phyloP scores from a whole-genome alignment of 2,329 filamentous ascomycete species.

The Calonectria ilicicola region DNA sequence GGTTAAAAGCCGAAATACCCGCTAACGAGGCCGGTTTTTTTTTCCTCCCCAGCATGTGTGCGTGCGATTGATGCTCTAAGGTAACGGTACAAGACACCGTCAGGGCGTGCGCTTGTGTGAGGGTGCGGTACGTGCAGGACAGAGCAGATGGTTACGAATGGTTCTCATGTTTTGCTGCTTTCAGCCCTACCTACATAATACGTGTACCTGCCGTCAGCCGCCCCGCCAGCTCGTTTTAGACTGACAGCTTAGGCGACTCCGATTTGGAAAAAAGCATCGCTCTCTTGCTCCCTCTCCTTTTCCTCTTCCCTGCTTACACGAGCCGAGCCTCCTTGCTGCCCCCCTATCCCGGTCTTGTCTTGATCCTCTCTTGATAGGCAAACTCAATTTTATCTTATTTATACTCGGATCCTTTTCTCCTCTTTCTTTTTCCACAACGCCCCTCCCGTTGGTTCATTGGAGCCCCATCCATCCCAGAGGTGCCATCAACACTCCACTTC shows the following conservation, averaged over 20 bases:
- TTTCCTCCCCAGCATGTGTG: background rate
- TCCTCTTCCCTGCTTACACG: background rate
- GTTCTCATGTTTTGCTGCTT: slow-evolving; percentile 20
- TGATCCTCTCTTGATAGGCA: background rate
- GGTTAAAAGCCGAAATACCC: slow-evolving; percentile 40
- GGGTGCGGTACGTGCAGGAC: slow-evolving; percentile 22
- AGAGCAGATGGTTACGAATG: slow-evolving; percentile 1
- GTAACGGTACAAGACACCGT: slow-evolving; percentile 8
- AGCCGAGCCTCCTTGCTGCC: background rate
- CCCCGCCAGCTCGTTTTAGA: slow-evolving; percentile 8
- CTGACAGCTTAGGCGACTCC: slow-evolving; percentile 10
- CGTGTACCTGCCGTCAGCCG: slow-evolving; percentile 8
- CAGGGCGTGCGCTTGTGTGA: slow-evolving; percentile 11
- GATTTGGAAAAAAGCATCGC: background rate
- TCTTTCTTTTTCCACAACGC: background rate
- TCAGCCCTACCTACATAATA: slow-evolving; percentile 41
- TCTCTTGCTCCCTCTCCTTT: background rate
- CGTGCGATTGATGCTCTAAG: background rate
- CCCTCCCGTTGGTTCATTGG: background rate
- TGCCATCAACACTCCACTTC: background rate
- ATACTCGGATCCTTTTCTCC: background rate
- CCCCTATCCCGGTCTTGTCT: background rate
- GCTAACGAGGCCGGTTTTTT: slow-evolving; percentile 21
- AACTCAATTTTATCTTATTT: background rate
- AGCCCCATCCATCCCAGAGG: background rate